Evolutionary conservation across 2,329 filamentous ascomycete genomes (phyloP).

Genomic region (Pseudogymnoascus sp.): DNA sequence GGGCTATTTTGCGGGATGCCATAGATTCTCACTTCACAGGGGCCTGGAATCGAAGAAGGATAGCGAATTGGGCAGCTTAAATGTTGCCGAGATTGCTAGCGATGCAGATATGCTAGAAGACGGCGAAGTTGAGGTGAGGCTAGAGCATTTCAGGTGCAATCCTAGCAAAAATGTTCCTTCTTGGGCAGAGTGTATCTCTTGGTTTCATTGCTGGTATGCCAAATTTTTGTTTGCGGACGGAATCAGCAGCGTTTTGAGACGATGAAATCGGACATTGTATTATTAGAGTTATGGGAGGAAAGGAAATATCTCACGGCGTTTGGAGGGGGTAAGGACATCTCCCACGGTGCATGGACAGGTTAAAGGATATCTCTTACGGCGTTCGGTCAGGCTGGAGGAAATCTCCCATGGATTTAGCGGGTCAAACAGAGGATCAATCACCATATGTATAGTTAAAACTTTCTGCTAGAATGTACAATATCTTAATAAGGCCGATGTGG

Average conservation of each 20-base stretch:
- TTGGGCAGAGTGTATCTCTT: neutral
- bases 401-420: neutral
- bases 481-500: neutral
- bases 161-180: neutral
- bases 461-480: constrained; percentile 1
- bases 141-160: constrained; percentile 5
- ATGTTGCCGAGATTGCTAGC: neutral
- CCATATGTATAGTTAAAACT: neutral
- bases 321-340: neutral
- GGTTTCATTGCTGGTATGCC: neutral
- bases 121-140: neutral
- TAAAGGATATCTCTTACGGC: neutral
- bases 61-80: neutral
- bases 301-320: neutral
- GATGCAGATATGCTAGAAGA: neutral
- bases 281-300: neutral
- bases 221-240: constrained; percentile 5
- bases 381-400: neutral
- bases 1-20: neutral
- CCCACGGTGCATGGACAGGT: neutral
- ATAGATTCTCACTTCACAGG: neutral
- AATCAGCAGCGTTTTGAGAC: neutral
- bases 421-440: neutral
- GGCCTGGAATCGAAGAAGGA: neutral
- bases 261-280: neutral